A percentile compares a stretch with the other conserved stretches of the same genome.
Conservation (phyloP, 1,139 yeast genomes). For the Geotrichum cucujoidarum region DNA sequence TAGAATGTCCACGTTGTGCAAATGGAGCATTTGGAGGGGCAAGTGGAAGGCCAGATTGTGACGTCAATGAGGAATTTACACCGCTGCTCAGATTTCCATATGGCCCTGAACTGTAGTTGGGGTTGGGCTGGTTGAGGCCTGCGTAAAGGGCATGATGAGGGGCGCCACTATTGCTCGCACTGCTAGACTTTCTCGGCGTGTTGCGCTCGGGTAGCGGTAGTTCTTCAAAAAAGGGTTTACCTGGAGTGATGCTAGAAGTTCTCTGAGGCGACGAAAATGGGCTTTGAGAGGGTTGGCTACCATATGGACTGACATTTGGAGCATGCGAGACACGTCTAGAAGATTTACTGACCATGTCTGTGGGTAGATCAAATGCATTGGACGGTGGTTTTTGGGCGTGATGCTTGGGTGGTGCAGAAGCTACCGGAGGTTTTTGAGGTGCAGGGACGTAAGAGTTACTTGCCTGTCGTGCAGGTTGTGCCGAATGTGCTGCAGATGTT, state of each 20-base stretch:
- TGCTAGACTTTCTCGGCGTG: too few species aligned
- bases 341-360: slow-evolving; percentile 43
- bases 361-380: slow-evolving; percentile 64
- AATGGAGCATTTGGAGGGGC: slow-evolving; percentile 19
- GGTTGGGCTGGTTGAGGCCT: slow-evolving; percentile 2
- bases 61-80: not conserved
- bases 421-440: too few species aligned
- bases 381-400: slow-evolving; percentile 19
- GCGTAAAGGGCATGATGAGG: slow-evolving; percentile 16
- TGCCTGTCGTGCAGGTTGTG: too few species aligned
- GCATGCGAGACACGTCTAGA: slow-evolving; percentile 15
- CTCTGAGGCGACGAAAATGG: slow-evolving; percentile 16
- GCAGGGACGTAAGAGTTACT: too few species aligned
- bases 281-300: slow-evolving; percentile 10
- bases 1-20: slow-evolving; percentile 17
- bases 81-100: not conserved
- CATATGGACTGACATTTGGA: not conserved
- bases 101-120: too few species aligned
- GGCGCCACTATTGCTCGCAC: slow-evolving; percentile 17
- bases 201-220: too few species aligned
- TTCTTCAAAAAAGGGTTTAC: slow-evolving; percentile 52
- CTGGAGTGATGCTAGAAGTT: slow-evolving; percentile 15
- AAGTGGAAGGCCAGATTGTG: not conserved
- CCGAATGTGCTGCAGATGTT: slow-evolving; percentile 1
- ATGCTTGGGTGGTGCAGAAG: not conserved